Conservation (phyloP, 352 stramenopile genomes). For the Pythium inflatum region DNA sequence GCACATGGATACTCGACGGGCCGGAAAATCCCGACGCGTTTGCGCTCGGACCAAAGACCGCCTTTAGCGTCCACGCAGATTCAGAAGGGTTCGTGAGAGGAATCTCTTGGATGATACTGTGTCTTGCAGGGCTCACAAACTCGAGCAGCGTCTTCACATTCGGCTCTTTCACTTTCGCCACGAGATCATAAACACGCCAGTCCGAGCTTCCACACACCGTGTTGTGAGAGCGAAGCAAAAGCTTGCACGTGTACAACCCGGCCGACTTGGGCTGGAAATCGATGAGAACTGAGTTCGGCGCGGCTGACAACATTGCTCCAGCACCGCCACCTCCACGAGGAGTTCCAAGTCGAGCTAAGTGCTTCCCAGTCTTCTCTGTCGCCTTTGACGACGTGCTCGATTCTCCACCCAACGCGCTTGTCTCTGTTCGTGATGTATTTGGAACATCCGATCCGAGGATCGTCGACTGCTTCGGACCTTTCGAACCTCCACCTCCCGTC, state of each 20-base stretch:
- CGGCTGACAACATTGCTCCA: conserved; percentile 24
- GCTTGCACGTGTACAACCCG: conserved; percentile 70
- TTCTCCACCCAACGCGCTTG: neutral
- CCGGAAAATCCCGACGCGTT: conserved; percentile 57
- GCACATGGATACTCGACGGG: conserved; percentile 64
- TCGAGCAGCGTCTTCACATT: conserved; percentile 87
- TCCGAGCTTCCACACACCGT: conserved; percentile 71
- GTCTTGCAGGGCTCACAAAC: conserved; percentile 85
- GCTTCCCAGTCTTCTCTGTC: conserved; percentile 39
- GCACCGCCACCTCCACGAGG: conserved; percentile 42
- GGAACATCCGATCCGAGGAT: neutral
- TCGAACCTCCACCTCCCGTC: neutral
- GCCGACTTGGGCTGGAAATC: conserved; percentile 79
- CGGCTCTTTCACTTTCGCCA: conserved; percentile 85
- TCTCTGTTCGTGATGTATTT: conserved; percentile 24
- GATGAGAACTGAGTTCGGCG: conserved; percentile 58
- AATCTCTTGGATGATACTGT: conserved; percentile 91
- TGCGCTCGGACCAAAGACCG: conserved; percentile 44
- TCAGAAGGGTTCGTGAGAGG: conserved; percentile 89
- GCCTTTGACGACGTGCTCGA: conserved; percentile 15
- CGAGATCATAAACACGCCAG: conserved; percentile 81
- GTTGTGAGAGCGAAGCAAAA: conserved; percentile 65
- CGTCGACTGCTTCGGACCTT: conserved; percentile 16
- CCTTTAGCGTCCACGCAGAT: conserved; percentile 80
- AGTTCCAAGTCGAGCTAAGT: conserved; percentile 54